These are phyloP conservation scores for Wickerhamiella slavikovae DNA, from an alignment of 805 yeast genomes.

Conservation along the genomic window DNA sequence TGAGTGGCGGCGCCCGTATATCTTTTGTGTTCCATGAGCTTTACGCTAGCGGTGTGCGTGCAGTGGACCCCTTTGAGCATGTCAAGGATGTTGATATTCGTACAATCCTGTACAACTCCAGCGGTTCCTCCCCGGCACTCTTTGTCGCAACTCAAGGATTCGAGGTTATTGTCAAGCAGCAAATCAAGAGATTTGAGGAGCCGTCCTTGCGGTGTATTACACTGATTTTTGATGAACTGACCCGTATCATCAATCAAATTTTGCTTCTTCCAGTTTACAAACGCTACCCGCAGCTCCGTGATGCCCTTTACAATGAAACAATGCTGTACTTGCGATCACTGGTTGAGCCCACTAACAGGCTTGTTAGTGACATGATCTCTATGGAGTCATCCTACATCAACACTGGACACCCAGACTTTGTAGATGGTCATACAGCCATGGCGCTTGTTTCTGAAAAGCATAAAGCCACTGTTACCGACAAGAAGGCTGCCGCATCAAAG, in stretches of 20 bases:
- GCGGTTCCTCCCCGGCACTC: conserved; percentile 87
- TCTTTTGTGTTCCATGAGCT: conserved; percentile 95
- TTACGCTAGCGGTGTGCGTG: conserved; percentile 76
- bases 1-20: conserved; percentile 96
- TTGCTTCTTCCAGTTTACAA: conserved; percentile 60
- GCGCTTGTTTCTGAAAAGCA: conserved; percentile 73
- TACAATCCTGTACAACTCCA: conserved; percentile 89
- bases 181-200: conserved; percentile 83
- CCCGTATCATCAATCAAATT: conserved; percentile 73
- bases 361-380: conserved; percentile 63
- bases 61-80: conserved; percentile 91
- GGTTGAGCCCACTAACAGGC: conserved; percentile 65
- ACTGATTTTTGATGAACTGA: conserved; percentile 84
- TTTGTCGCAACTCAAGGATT: conserved; percentile 96
- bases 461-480: conserved; percentile 60
- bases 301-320: conserved; percentile 60
- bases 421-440: conserved; percentile 91
- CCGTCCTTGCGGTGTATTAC: conserved; percentile 79
- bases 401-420: conserved; percentile 92
- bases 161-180: conserved; percentile 82
- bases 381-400: conserved; percentile 87
- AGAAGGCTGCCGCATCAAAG: conserved; percentile 68
- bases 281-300: conserved; percentile 85
- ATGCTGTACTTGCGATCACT: conserved; percentile 64
- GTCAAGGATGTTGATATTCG: conserved; percentile 89